Evolutionary conservation across 1,284 basidiomycete genomes (phyloP), one percentile per base, ranked within the genome.

Genomic region (Peniophora sp.): DNA sequence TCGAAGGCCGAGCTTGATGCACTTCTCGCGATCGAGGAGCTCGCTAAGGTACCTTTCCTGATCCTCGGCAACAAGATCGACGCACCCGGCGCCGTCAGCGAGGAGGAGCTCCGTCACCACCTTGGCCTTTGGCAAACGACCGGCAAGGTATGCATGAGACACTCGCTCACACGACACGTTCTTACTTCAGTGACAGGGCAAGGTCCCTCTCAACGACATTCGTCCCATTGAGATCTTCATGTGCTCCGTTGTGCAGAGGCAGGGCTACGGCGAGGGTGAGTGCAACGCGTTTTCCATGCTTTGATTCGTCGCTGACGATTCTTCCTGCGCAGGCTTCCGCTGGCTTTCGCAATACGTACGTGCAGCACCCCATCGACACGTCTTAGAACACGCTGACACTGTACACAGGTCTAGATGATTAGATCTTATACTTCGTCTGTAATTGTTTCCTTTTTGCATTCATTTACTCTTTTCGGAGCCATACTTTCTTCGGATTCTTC

Each of bases 61-160:
- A 86, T 99, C 55, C 85, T 99, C 52, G 97, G 97, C 49, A 99
- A 99, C 83, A 99, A 99, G 83, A 99, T 99, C 63, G 97, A 99
- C 64, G 94, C 95, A n/a, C 83, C 87, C 3, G 93, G 94, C 48
- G 97, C 97, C 32, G 95, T 99, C 55, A 93, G 89, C 56, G 97
- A 99, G 73, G 96, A 99, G 66, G 94, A 99, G 69, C 77, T 99
- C 57, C 85, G 97, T 64, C 92, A 97, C 68, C 83, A 94, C 55
- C 79, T 99, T 50, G 97, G 97, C 49, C 77, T 99, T 49, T 97
- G 96, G 74, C 95, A 98, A 75, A 99, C 97, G 20, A 99, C 97
- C 23, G 97, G 97, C 69, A 99, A 99, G 87, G 92, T 93, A 54
- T 47, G 74, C 68, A 12, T 16, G 3, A 52, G 10, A 32, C n/a